Conservation (phyloP, 768 basidiomycete genomes). For the Xerocomellus chrysenteron region DNA sequence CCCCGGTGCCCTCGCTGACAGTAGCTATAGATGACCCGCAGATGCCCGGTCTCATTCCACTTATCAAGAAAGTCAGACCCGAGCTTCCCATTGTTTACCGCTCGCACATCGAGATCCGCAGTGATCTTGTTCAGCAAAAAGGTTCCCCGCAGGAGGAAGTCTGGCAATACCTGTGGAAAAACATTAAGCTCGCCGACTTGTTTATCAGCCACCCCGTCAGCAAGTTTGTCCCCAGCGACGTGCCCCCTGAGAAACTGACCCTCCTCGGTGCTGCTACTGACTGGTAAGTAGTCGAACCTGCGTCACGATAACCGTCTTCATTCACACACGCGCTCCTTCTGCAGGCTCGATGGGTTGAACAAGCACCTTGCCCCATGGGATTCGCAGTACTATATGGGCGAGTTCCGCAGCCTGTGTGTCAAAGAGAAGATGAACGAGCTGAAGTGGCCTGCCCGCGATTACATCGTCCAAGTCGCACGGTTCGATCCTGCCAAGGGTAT, state of each 20-base stretch:
- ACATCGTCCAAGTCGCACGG: slow-evolving; percentile 89
- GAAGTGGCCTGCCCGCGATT: slow-evolving; percentile 77
- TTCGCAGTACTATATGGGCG: slow-evolving; percentile 86
- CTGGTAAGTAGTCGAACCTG: slow-evolving; percentile 51
- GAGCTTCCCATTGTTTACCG: slow-evolving; percentile 89
- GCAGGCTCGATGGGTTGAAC: slow-evolving; percentile 90
- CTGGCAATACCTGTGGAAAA: slow-evolving; percentile 95
- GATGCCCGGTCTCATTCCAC: slow-evolving; percentile 91
- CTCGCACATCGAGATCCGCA: slow-evolving; percentile 92
- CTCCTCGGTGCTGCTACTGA: slow-evolving; percentile 84
- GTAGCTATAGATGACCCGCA: slow-evolving; percentile 71
- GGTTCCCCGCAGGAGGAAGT: slow-evolving; percentile 88
- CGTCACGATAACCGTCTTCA: slow-evolving; percentile 3
- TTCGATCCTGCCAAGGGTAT: slow-evolving; percentile 91
- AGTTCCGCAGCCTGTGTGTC: slow-evolving; percentile 73
- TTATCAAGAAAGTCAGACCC: slow-evolving; percentile 83
- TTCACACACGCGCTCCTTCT: slow-evolving; percentile 1
- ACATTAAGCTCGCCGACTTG: slow-evolving; percentile 84
- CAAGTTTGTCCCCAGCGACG: slow-evolving; percentile 89
- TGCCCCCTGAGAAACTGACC: slow-evolving; percentile 66
- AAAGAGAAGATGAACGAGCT: slow-evolving; percentile 83
- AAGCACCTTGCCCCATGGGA: slow-evolving; percentile 83
- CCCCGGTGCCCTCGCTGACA: slow-evolving; percentile 9
- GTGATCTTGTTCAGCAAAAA: slow-evolving; percentile 77
- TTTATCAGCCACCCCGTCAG: slow-evolving; percentile 95